A percentile compares a stretch with the other conserved stretches of the same genome.
Evolutionary conservation across 169 alveolate genomes (phyloP).

Genomic region (Plasmodium billcollinsi): DNA sequence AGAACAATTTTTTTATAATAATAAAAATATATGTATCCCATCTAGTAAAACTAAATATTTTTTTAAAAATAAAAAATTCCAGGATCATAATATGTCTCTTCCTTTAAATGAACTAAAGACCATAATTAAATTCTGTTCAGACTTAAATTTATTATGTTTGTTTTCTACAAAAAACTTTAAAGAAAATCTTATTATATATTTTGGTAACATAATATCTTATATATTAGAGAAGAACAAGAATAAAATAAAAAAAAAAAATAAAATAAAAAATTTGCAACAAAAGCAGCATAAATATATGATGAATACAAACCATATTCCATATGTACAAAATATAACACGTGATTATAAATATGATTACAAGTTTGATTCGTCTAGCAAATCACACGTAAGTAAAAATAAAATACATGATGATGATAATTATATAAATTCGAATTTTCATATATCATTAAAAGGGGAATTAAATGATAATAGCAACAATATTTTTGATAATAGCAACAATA

Average conservation of each 20-base stretch:
- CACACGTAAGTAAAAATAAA: background rate
- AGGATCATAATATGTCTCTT: conserved; percentile 52
- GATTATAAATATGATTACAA: background rate
- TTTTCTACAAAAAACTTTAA: conserved; percentile 71
- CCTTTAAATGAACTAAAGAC: conserved; percentile 41
- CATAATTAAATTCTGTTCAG: conserved; percentile 64
- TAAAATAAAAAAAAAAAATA: background rate
- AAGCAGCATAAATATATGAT: too few species aligned
- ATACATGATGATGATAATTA: background rate
- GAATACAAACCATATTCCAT: too few species aligned
- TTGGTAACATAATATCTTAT: conserved; percentile 43
- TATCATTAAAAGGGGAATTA: background rate
- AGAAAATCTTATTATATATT: conserved; percentile 44
- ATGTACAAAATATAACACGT: background rate
- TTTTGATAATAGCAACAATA: too few species aligned
- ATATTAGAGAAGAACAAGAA: conserved; percentile 50
- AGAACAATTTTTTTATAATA: conserved; percentile 70
- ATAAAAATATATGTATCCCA: conserved; percentile 48
- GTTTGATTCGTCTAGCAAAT: background rate
- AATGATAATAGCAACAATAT: too few species aligned
- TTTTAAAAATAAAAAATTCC: conserved; percentile 55
- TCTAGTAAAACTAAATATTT: conserved; percentile 50
- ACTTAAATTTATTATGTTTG: conserved; percentile 48
- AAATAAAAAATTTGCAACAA: background rate
- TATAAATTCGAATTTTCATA: background rate